Evolutionary conservation across 192 early-diverging fungal species (phyloP).

Genomic region (Linnemannia exigua): DNA sequence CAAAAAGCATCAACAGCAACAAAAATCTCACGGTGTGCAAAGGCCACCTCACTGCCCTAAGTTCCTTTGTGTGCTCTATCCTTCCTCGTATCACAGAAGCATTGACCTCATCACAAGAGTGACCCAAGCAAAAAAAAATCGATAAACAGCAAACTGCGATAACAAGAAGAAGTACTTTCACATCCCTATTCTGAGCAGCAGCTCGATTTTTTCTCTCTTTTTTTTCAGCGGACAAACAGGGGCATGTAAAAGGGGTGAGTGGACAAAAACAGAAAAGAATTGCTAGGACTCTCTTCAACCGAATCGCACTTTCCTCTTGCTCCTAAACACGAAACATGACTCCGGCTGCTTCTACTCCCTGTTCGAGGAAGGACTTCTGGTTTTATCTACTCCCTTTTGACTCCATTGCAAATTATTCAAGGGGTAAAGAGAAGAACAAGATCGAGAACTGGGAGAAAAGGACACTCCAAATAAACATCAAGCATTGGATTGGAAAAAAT

Average conservation of each 20-base stretch:
- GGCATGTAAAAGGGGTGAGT: not conserved
- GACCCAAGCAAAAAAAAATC: slow-evolving; percentile 12
- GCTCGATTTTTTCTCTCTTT: not conserved
- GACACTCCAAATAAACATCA: not conserved
- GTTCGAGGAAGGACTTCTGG: too few species aligned
- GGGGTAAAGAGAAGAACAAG: not conserved
- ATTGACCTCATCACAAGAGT: not conserved
- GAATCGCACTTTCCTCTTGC: not conserved
- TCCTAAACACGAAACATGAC: not conserved
- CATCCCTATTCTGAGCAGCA: not conserved
- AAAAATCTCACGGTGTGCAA: slow-evolving; percentile 34
- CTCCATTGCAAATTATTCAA: not conserved
- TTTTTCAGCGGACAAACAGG: not conserved
- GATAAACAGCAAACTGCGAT: not conserved
- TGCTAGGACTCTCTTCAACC: not conserved
- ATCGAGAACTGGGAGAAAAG: not conserved
- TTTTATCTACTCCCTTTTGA: not conserved
- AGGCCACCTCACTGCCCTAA: not conserved
- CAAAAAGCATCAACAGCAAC: not conserved
- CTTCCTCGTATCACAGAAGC: slow-evolving; percentile 23
- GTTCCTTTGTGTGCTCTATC: not conserved
- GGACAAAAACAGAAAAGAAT: not conserved
- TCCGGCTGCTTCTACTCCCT: not conserved
- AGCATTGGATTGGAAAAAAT: not conserved
- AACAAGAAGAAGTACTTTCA: not conserved